phyloP scores from a whole-genome alignment of 1,284 basidiomycete genomes.

The Ceratobasidium sp. region DNA sequence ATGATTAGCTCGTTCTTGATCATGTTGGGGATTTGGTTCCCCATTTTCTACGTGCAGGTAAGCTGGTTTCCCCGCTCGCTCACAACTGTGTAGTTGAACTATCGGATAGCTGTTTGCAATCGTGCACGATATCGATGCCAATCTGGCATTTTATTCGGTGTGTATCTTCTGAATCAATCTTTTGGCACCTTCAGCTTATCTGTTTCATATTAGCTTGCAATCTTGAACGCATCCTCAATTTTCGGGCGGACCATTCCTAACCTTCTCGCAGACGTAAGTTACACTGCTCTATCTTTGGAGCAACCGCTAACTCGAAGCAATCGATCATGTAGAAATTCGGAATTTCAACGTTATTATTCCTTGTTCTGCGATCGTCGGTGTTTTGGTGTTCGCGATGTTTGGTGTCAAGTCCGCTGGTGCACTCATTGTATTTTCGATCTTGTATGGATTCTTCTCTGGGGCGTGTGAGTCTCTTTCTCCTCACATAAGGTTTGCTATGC shows the following conservation, averaged over 20 bases:
- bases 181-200: not conserved
- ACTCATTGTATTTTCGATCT: slow-evolving; percentile 19
- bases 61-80: not conserved
- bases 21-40: slow-evolving; percentile 27
- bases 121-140: slow-evolving; percentile 20
- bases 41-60: slow-evolving; percentile 35
- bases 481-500: not conserved
- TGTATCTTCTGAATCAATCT: not conserved
- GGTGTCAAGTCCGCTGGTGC: slow-evolving; percentile 39
- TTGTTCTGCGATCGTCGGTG: slow-evolving; percentile 12
- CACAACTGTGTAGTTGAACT: not conserved
- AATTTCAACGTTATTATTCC: slow-evolving; percentile 37
- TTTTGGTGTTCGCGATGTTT: slow-evolving; percentile 42
- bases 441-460: slow-evolving; percentile 38
- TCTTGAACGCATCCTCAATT: slow-evolving; percentile 31
- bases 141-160: slow-evolving; percentile 33
- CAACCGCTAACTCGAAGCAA: not conserved
- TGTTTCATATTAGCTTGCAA: slow-evolving; percentile 4
- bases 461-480: slow-evolving; percentile 13
- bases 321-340: slow-evolving; percentile 34
- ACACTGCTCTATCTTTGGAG: not conserved
- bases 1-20: slow-evolving; percentile 21
- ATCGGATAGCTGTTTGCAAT: slow-evolving; percentile 11
- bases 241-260: slow-evolving; percentile 37
- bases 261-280: slow-evolving; percentile 24